A percentile compares a stretch with the other conserved stretches of the same genome.
Conservation (phyloP, 345 rosid species). For the Eucalyptus cladocalyx region DNA sequence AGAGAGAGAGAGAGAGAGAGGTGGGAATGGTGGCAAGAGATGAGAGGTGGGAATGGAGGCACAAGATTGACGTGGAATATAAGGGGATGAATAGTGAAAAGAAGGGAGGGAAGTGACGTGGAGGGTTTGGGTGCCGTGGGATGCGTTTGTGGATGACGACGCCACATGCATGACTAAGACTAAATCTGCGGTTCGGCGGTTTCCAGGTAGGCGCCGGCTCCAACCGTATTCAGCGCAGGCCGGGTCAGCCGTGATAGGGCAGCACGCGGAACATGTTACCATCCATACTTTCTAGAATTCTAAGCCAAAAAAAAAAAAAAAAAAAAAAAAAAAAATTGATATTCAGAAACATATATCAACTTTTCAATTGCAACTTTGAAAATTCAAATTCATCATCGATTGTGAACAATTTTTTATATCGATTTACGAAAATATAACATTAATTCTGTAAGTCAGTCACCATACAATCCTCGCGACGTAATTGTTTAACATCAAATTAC, state of each 20-base stretch:
- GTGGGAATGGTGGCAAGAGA: background rate
- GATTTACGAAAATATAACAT: too few relatives aligned
- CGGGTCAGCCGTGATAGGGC: background rate
- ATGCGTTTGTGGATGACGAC: background rate
- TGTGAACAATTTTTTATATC: too few relatives aligned
- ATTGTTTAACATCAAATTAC: too few relatives aligned
- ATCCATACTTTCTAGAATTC: background rate
- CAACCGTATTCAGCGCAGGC: background rate
- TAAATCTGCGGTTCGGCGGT: background rate
- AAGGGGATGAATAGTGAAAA: background rate
- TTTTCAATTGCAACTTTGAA: background rate
- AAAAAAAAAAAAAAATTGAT: too few relatives aligned
- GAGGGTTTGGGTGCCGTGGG: background rate
- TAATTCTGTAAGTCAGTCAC: rapidly evolving
- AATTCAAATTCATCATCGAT: too few relatives aligned
- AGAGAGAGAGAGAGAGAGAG: background rate
- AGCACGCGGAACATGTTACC: background rate
- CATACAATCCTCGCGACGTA: rapidly evolving
- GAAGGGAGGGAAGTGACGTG: background rate
- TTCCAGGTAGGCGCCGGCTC: background rate
- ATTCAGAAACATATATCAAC: background rate
- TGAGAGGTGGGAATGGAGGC: background rate
- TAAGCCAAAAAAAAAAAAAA: too few relatives aligned
- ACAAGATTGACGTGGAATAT: background rate
- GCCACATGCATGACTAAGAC: background rate